Percentiles rank a stretch among this genome's conserved stretches.
phyloP scores from a whole-genome alignment of 495 filamentous ascomycete genomes.

The Neurospora sp. region DNA sequence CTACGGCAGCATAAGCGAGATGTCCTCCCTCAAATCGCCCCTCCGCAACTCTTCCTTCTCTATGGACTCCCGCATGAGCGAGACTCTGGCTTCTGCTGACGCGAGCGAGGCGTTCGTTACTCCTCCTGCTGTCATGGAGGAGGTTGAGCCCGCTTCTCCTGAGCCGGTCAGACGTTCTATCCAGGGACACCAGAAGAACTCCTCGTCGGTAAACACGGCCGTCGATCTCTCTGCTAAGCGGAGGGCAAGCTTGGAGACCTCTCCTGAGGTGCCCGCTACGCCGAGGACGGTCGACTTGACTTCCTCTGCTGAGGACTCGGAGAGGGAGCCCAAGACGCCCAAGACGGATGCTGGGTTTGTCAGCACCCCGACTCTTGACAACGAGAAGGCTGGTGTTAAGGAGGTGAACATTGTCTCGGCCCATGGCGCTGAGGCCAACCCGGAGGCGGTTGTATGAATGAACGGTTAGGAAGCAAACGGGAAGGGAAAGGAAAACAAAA shows the following conservation, averaged over 20 bases:
- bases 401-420: slow-evolving; percentile 7
- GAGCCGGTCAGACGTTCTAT: background rate
- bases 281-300: slow-evolving; percentile 11
- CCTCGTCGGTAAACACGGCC: slow-evolving; percentile 23
- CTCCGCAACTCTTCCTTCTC: slow-evolving; percentile 22
- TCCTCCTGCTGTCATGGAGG: slow-evolving; percentile 2
- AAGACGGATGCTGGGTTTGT: slow-evolving; percentile 10
- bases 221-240: slow-evolving; percentile 6
- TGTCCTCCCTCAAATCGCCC: slow-evolving; percentile 22
- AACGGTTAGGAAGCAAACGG: background rate
- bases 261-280: slow-evolving; percentile 6
- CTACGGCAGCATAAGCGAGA: slow-evolving; percentile 15
- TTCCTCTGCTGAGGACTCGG: slow-evolving; percentile 22
- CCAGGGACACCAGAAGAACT: slow-evolving; percentile 20
- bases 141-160: background rate
- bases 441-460: slow-evolving; percentile 6
- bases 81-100: slow-evolving; percentile 1
- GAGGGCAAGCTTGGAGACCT: background rate
- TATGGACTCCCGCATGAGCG: slow-evolving; percentile 5
- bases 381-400: slow-evolving; percentile 1
- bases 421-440: background rate
- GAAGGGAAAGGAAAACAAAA: background rate
- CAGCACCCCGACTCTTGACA: background rate
- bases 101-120: slow-evolving; percentile 6
- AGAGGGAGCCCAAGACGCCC: slow-evolving; percentile 23